Base-by-base conservation (phyloP, 345 rosid genomes). In the Euphorbia peplus region DNA sequence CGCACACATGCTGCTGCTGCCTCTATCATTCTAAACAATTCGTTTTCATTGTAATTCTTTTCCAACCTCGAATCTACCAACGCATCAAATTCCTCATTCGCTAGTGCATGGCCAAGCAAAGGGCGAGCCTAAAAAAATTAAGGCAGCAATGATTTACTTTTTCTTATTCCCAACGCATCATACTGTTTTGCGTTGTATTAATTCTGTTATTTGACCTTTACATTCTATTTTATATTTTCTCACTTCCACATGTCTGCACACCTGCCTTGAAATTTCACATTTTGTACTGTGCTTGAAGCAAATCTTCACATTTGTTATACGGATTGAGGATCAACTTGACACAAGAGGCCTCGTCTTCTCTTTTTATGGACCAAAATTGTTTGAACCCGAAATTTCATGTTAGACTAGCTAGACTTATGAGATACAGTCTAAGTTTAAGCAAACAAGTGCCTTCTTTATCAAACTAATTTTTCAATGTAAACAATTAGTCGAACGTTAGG, bases 1-100 rank as follows among this genome's bases (percentile, higher is more conserved):
- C 97, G 85, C 70, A 93, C 86, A 78, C 97, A 91, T 37, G 92
- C 96, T 28, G 93, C 95, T 25, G 99, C 95, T 73, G 89, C 95
- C 85, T 85, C 93, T 28, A 91, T 83, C 97, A 93, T 84, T 71
- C 64, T 75, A 66, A 91, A 88, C 92, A 93, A 87, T 76, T 89
- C 93, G 53, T 80, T 70, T 52, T 78, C 89, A 56, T 78, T 76
- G 73, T 83, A 91, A 70, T 87, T 84, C 66, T 78, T 77, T 52
- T 71, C 89, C 8, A 93, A 91, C 83, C 83, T 85, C 35, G 96
- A 93, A 77, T 93, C 99, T 66, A 70, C 87, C 80, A 93, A 67
- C 60, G 77, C 71, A 13, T 80, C 82, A 70, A 84, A 87, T 28
- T 86, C 86, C 63, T 85, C 85, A 14, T 79, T 81, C 29, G 88